phyloP scores from a whole-genome alignment of 352 stramenopile species.

The Aphanomyces invadans region DNA sequence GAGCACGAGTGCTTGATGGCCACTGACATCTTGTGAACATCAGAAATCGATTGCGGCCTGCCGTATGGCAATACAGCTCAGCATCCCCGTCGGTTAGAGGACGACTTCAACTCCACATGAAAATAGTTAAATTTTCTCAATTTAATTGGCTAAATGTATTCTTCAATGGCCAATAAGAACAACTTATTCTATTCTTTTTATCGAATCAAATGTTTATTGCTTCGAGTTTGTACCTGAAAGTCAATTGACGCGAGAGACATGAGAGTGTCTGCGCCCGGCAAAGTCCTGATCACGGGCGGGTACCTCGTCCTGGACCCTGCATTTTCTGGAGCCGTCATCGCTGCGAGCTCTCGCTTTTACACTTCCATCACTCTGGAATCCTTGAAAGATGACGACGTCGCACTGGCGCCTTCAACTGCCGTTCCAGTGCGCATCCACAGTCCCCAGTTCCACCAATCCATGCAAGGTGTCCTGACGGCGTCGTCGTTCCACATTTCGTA shows the following conservation, averaged over 20 bases:
- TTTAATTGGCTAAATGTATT: background rate
- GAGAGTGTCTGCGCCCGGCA: constrained; percentile 91
- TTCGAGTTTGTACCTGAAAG: constrained; percentile 1
- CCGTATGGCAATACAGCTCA: too few relatives aligned
- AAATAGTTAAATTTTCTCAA: background rate
- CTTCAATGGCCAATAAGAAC: background rate
- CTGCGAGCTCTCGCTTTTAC: constrained; percentile 90
- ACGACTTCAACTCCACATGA: too few relatives aligned
- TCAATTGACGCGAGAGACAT: constrained; percentile 6
- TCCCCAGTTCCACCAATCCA: constrained; percentile 80
- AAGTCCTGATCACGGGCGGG: constrained; percentile 93
- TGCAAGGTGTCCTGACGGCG: constrained; percentile 27
- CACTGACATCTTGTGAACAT: too few relatives aligned
- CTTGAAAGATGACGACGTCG: background rate
- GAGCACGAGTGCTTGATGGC: too few relatives aligned
- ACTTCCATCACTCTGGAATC: constrained; percentile 43
- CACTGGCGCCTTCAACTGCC: constrained; percentile 16
- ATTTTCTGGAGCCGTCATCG: constrained; percentile 87
- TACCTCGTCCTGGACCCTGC: constrained; percentile 93
- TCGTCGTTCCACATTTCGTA: background rate
- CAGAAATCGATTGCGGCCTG: too few relatives aligned
- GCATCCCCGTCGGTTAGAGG: too few relatives aligned
- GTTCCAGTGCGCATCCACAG: constrained; percentile 67
- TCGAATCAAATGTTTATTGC: background rate
- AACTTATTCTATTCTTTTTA: background rate